Conservation (phyloP, 805 yeast genomes). For the Yamadazyma endophytica region DNA sequence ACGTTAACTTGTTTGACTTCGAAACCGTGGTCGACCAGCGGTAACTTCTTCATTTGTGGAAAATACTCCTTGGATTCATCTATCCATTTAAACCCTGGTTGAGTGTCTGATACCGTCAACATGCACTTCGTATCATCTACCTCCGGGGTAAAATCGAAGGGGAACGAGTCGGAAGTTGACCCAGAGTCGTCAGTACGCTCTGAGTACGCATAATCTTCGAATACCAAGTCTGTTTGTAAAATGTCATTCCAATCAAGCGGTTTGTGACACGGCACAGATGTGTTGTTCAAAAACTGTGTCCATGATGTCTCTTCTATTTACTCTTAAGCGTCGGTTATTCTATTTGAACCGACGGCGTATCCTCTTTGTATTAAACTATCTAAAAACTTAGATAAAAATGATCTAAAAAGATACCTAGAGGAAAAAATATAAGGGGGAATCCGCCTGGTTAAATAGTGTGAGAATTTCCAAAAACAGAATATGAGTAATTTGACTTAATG, state of each 20-base stretch:
- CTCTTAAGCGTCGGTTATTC: constrained; percentile 2
- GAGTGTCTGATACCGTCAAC: not conserved
- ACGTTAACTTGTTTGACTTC: not conserved
- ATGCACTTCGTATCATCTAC: not conserved
- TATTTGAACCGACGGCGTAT: too few species aligned
- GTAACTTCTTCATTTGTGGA: not conserved
- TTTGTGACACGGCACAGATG: constrained; percentile 3
- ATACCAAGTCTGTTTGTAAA: constrained; percentile 1
- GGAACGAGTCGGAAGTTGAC: not conserved
- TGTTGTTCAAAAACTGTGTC: constrained; percentile 2
- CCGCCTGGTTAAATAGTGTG: too few species aligned
- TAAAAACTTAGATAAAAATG: too few species aligned
- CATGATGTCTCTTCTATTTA: constrained; percentile 4
- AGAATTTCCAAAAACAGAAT: too few species aligned
- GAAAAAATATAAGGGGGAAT: too few species aligned
- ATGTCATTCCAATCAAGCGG: not conserved
- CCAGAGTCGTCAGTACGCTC: constrained; percentile 1
- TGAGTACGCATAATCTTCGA: not conserved
- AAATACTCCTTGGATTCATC: constrained; percentile 2
- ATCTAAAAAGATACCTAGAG: too few species aligned
- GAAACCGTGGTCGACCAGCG: not conserved
- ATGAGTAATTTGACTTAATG: too few species aligned
- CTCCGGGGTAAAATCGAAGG: not conserved
- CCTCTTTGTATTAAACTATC: too few species aligned
- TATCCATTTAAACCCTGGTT: constrained; percentile 1